A percentile compares a stretch with the other conserved stretches of the same genome.
These are phyloP conservation scores for Naegleria lovaniensis DNA, from an alignment of 208 protist genomes.

Conservation along the genomic window DNA sequence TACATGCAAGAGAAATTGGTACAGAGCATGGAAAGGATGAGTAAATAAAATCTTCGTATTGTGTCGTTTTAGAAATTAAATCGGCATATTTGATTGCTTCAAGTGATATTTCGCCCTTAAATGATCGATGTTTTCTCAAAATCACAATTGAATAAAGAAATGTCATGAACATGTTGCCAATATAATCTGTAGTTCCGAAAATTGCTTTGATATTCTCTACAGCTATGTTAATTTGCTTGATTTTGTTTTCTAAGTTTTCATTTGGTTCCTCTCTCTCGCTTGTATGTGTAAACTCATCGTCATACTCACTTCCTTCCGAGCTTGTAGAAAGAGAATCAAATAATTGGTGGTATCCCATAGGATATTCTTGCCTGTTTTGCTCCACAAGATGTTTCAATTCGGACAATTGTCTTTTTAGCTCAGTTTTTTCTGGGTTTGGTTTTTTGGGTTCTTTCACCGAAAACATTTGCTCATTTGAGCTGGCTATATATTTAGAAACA, in stretches of 20 bases:
- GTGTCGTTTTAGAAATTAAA: not conserved
- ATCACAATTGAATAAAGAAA: not conserved
- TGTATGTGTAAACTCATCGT: too few species aligned
- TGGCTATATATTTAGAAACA: not conserved
- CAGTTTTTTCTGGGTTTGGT: not conserved
- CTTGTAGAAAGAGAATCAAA: too few species aligned
- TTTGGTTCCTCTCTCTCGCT: not conserved
- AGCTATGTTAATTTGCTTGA: not conserved
- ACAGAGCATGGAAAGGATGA: not conserved
- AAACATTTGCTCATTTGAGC: not conserved
- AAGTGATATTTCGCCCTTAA: not conserved
- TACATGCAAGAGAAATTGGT: not conserved
- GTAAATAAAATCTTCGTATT: not conserved
- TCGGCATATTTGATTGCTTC: not conserved
- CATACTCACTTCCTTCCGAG: too few species aligned
- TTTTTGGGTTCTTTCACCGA: not conserved
- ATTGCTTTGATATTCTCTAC: not conserved
- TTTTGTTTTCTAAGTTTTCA: not conserved
- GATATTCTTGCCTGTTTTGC: too few species aligned
- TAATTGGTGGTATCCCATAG: too few species aligned
- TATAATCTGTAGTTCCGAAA: not conserved
- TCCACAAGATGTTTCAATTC: too few species aligned
- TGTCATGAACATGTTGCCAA: not conserved
- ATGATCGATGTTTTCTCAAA: not conserved
- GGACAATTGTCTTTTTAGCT: not conserved